Percentiles rank a stretch among this genome's conserved stretches.
phyloP scores from a whole-genome alignment of 768 basidiomycete genomes.

The Boletus rex-veris region DNA sequence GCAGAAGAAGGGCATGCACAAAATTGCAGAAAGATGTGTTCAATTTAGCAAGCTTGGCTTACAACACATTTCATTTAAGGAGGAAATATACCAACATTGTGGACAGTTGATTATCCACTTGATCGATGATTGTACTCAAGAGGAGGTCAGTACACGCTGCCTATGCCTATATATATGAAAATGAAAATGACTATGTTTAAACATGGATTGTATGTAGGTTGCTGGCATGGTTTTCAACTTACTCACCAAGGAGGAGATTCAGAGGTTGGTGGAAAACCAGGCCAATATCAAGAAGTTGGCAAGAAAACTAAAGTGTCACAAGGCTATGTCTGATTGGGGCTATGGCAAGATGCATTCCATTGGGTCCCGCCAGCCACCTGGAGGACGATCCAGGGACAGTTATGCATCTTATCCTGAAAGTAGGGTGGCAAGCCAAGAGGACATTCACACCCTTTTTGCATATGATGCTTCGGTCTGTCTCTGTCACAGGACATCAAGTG shows the following conservation, averaged over 20 bases:
- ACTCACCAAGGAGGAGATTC: neutral
- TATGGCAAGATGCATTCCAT: neutral
- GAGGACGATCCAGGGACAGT: too few relatives aligned
- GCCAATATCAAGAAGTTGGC: neutral
- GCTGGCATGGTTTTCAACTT: neutral
- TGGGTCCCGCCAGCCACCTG: neutral
- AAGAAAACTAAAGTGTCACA: neutral
- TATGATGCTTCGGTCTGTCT: too few relatives aligned
- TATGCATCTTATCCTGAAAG: too few relatives aligned
- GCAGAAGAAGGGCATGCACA: too few relatives aligned
- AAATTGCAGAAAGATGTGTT: neutral
- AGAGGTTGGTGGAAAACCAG: neutral
- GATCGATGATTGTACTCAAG: neutral
- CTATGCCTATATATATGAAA: too few relatives aligned
- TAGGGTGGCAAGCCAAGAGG: too few relatives aligned
- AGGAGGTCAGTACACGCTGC: neutral
- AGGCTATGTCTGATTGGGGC: neutral
- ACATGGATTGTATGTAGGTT: neutral
- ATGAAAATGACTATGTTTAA: too few relatives aligned
- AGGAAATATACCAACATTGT: neutral
- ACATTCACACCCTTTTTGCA: too few relatives aligned
- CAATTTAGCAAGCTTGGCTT: rapidly evolving
- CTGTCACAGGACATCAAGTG: too few relatives aligned
- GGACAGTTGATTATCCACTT: neutral
- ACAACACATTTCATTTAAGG: neutral